Conservation (phyloP, 2,329 filamentous ascomycete genomes). For the Arthrobotrys musiformis region DNA sequence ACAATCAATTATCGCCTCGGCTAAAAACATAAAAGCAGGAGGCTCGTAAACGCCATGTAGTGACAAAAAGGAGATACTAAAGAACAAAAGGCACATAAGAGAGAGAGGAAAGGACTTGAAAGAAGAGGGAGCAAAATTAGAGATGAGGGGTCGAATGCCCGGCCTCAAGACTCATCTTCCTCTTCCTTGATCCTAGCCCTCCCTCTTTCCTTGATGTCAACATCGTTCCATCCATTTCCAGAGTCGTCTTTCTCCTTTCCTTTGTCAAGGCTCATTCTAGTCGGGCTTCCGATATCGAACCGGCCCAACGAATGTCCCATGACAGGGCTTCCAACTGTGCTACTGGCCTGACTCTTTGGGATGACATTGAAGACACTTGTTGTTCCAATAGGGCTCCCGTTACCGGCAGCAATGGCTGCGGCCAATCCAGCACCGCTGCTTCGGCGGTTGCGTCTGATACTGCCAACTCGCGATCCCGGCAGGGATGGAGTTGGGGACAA, state of each 20-base stretch:
- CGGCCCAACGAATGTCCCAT: constrained; percentile 34
- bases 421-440: constrained; percentile 34
- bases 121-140: neutral
- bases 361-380: constrained; percentile 50
- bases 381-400: constrained; percentile 40
- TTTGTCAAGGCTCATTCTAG: constrained; percentile 43
- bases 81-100: neutral
- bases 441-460: constrained; percentile 40
- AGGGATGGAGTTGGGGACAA: constrained; percentile 45
- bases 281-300: constrained; percentile 44
- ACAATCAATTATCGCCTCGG: neutral
- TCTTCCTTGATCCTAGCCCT: constrained; percentile 34
- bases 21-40: neutral
- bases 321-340: constrained; percentile 41
- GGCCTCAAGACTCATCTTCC: constrained; percentile 10
- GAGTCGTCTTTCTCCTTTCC: constrained; percentile 38
- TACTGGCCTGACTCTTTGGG: constrained; percentile 52
- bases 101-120: neutral
- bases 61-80: neutral
- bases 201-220: neutral
- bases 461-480: constrained; percentile 39
- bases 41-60: constrained; percentile 17
- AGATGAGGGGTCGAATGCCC: neutral
- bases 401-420: neutral
- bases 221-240: neutral